Base-by-base conservation (phyloP, 148 eudicot genomes). In the Chenopodium suecicum region DNA sequence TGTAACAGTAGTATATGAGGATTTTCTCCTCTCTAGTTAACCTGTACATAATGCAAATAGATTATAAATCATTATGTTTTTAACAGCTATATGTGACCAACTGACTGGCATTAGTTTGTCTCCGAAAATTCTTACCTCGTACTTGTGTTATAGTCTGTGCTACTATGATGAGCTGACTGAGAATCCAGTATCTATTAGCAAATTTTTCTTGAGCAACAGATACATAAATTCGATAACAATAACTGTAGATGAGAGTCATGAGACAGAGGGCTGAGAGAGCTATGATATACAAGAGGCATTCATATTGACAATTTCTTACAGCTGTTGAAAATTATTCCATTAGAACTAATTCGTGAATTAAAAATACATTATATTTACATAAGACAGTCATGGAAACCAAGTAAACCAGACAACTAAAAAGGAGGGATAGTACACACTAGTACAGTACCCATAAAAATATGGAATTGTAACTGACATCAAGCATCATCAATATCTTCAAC, bases 401-500 rank as follows among this genome's bases (percentile, higher is more conserved):
- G 31, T 62, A 80, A 62, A 60, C 66, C 73, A 70, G 44, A 79
- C 11, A 34, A 52, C 58, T 63, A 46, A 48, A 31, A 31, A 2
- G 19, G 17, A 44, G 68, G 54, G 37, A 58, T 79, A 37, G 25
- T n/a, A 80, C 32, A 66, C 44, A 37, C 7, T 37, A 37, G 44
- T 37, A 37, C 29, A 22, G 41, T 62, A 50, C 37, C 73, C 72
- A 50, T 37, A 60, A 71, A 76, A 13, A 31, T 34, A 70, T 5
- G 23, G 25, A 62, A 62, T 66, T 37, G 68, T 17, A 54, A 76
- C 73, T 14, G 44, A 78, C 62, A 78, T 82, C 78, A 91, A 81
- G 89, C 88, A 80, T 85, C 87, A 78, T 87, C 92, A 75, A 88
- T 83, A 70, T 89, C 91, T 62, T 91, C 91, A 73, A 89, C 70